Conservation (phyloP, 768 basidiomycete genomes). For the Pisolithus microcarpus region DNA sequence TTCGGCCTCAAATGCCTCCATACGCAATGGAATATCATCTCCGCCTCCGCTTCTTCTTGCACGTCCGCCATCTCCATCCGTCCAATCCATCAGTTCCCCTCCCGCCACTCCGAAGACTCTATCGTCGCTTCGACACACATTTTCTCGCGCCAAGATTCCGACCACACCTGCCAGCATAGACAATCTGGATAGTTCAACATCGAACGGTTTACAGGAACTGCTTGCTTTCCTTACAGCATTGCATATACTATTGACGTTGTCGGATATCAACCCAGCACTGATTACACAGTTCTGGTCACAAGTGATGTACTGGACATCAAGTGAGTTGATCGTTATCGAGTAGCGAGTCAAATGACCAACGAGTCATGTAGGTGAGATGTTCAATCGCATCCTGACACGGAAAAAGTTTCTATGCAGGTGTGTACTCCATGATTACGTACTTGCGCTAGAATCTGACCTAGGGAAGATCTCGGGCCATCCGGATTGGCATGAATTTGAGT, state of each 20-base stretch:
- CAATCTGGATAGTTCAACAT: conserved; percentile 39
- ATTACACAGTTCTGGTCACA: conserved; percentile 93
- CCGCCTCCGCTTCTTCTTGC: conserved; percentile 43
- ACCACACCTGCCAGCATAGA: conserved; percentile 42
- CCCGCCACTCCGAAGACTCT: conserved; percentile 48
- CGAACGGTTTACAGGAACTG: conserved; percentile 47
- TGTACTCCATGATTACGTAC: conserved; percentile 8
- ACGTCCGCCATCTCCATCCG: conserved; percentile 49
- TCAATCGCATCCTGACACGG: conserved; percentile 80
- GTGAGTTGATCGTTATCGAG: conserved; percentile 39
- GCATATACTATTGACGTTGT: conserved; percentile 73
- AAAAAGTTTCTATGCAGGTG: conserved; percentile 93
- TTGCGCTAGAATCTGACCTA: conserved; percentile 5
- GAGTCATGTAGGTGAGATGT: conserved; percentile 58
- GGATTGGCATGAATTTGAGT: conserved; percentile 82
- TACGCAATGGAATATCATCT: conserved; percentile 33
- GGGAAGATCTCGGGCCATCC: conserved; percentile 68
- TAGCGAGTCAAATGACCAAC: not conserved
- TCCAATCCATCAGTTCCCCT: conserved; percentile 34
- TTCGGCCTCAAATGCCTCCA: conserved; percentile 23
- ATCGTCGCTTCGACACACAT: conserved; percentile 61
- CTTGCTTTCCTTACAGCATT: conserved; percentile 79
- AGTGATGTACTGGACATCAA: conserved; percentile 97
- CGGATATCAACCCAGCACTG: conserved; percentile 85
- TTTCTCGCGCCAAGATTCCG: conserved; percentile 47